Conservation (phyloP, 2,329 filamentous ascomycete genomes). For the Madurella mycetomatis region DNA sequence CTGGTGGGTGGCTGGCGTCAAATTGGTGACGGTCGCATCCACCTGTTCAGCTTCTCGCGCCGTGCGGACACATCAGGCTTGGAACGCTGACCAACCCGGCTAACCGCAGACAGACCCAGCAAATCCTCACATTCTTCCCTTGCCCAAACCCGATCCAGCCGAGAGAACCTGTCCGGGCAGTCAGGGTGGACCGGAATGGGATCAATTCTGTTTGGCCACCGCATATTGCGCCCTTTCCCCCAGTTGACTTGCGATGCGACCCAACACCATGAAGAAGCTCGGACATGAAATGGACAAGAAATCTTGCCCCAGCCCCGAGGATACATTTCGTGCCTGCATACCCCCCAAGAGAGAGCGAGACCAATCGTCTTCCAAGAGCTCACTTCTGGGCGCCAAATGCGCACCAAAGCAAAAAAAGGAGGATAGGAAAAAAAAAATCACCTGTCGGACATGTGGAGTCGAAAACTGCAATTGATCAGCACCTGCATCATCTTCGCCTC, state of each 20-base stretch:
- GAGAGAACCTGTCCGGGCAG: background rate
- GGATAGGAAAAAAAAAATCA: background rate
- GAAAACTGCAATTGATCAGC: conserved; percentile 9
- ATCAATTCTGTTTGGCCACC: conserved; percentile 3
- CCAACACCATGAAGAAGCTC: conserved; percentile 8
- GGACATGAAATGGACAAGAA: background rate
- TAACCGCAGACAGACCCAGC: conserved; percentile 3
- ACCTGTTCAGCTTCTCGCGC: conserved; percentile 8
- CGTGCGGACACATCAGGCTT: conserved; percentile 13
- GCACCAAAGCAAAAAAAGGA: background rate
- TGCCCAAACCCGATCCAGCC: conserved; percentile 4
- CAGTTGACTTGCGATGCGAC: conserved; percentile 10
- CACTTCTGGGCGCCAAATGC: conserved; percentile 5
- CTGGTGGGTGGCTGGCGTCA: background rate
- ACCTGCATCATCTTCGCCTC: background rate
- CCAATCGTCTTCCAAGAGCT: background rate
- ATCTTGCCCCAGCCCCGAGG: background rate
- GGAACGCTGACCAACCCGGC: conserved; percentile 16
- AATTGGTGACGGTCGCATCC: conserved; percentile 11
- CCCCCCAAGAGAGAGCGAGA: background rate
- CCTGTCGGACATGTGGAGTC: background rate
- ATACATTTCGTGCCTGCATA: conserved; percentile 2
- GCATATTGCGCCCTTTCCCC: background rate
- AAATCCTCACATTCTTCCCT: background rate
- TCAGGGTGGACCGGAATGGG: conserved; percentile 8